Evolutionary conservation across 2,329 filamentous ascomycete species (phyloP).

Genomic region (Chaetomiaceae sp.): DNA sequence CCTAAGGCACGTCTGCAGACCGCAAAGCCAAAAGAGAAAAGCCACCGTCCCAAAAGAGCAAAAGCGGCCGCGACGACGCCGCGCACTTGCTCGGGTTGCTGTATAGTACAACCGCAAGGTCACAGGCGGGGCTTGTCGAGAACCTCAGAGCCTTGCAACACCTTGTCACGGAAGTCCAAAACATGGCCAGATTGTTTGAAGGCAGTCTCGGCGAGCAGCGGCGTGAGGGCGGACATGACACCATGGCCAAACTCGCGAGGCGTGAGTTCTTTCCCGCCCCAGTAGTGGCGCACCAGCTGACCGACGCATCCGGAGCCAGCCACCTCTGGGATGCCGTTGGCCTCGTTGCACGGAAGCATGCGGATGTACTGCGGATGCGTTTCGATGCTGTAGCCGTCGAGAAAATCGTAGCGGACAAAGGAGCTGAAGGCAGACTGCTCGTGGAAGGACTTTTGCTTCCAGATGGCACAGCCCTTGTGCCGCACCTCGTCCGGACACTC

Average conservation of each 20-base stretch:
- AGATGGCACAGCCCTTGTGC: conserved; percentile 24
- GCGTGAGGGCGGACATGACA: conserved; percentile 18
- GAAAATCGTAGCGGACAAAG: conserved; percentile 34
- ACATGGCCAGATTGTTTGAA: conserved; percentile 11
- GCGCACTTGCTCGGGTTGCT: too few species aligned
- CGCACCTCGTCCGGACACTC: conserved; percentile 34
- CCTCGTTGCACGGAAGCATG: conserved; percentile 36
- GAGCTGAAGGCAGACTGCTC: conserved; percentile 41
- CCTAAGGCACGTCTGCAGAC: too few species aligned
- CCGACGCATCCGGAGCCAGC: conserved; percentile 33
- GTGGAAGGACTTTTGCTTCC: conserved; percentile 34
- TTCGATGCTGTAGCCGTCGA: conserved; percentile 28
- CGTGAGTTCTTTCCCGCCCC: conserved; percentile 38
- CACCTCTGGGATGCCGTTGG: conserved; percentile 39
- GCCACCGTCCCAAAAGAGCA: too few species aligned
- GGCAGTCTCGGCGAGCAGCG: conserved; percentile 17
- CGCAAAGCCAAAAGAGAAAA: too few species aligned
- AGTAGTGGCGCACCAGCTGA: conserved; percentile 38
- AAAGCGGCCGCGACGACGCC: too few species aligned
- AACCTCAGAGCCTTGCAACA: conserved; percentile 16
- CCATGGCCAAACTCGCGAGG: conserved; percentile 33
- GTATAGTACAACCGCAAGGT: too few species aligned
- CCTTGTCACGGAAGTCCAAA: conserved; percentile 15
- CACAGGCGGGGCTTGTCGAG: conserved; percentile 3
- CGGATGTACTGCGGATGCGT: conserved; percentile 32